Base-by-base conservation (phyloP, 2,329 filamentous ascomycete species). In the Didymella pomorum region DNA sequence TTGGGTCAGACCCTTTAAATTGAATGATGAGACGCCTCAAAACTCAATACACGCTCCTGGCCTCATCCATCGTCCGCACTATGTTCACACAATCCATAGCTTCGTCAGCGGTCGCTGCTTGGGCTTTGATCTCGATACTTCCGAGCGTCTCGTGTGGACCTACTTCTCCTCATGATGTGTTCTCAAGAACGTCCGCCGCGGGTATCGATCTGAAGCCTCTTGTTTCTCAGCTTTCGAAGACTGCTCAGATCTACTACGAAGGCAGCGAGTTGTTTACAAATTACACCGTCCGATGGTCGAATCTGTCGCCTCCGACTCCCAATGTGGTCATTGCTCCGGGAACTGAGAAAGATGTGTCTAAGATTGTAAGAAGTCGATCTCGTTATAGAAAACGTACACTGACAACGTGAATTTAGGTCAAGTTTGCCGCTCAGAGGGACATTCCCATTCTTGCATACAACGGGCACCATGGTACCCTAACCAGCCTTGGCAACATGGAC, bases 361-460 rank as follows among this genome's bases (percentile, higher is more conserved):
- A 60, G 8, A 70, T 69, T 41, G 68, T 70, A 53, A 46, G 11
- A 12, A n/a, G 11, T 8, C 16, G 5, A 41, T 31, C 20, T 33
- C n/a, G 33, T 21, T 5, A 1, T 21, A n/a, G 14, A 26, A 9
- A 1, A 10, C 6, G 1, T 12, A 14, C 21, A 14, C 41, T 43
- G 14, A 43, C 23, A 9, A 8, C 16, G 9, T 14, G 20, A 31
- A 9, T 20, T 0, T 7, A 82, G 80, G 76, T 83, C 41, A 76
- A 78, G 69, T 85, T 76, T 58, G 83, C 84, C 41, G 83, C 81
- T 62, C 65, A 75, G 35, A 71, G 78, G 44, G 64, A 76, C 1
- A 56, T 84, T 2, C 82, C 84, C 0, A 85, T 87, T 60, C 78
- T 87, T 2, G 80, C 83, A 0, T 81, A 77, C 67, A 84, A 83